Conservation (phyloP, 306 rosid genomes). For the Mimosa pudica region DNA sequence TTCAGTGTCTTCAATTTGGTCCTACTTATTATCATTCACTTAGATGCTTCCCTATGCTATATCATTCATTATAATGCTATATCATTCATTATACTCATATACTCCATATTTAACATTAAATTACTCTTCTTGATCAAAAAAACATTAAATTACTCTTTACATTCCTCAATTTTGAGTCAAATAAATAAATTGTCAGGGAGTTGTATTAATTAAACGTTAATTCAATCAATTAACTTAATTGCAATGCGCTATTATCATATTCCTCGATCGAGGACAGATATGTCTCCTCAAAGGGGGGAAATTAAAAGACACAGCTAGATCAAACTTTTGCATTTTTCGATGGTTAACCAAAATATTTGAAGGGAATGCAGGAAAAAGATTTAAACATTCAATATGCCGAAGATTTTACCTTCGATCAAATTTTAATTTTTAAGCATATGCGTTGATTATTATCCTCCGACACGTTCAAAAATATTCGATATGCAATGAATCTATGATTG, state of each 20-base stretch:
- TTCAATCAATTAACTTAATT: neutral
- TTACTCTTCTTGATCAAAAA: too few species aligned
- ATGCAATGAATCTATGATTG: neutral
- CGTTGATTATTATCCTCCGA: neutral
- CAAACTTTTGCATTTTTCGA: constrained; percentile 37
- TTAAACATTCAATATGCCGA: neutral
- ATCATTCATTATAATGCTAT: constrained; percentile 27
- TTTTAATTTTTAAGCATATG: neutral
- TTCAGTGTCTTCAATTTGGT: constrained; percentile 47
- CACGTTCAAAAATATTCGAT: neutral
- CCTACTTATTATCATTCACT: constrained; percentile 48
- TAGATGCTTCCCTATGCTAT: constrained; percentile 33
- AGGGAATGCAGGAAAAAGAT: constrained; percentile 22
- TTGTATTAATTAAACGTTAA: neutral
- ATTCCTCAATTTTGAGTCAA: neutral
- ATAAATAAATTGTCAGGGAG: too few species aligned
- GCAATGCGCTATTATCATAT: neutral
- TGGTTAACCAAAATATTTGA: constrained; percentile 23
- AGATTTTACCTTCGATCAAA: neutral
- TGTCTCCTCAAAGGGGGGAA: constrained; percentile 43
- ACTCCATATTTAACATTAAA: too few species aligned
- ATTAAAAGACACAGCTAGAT: constrained; percentile 26
- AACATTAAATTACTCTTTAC: neutral
- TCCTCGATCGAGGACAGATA: neutral
- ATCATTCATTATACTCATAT: constrained; percentile 7